Base-by-base conservation (phyloP, 192 early-diverging fungal species). In the Coemansia interrupta region DNA sequence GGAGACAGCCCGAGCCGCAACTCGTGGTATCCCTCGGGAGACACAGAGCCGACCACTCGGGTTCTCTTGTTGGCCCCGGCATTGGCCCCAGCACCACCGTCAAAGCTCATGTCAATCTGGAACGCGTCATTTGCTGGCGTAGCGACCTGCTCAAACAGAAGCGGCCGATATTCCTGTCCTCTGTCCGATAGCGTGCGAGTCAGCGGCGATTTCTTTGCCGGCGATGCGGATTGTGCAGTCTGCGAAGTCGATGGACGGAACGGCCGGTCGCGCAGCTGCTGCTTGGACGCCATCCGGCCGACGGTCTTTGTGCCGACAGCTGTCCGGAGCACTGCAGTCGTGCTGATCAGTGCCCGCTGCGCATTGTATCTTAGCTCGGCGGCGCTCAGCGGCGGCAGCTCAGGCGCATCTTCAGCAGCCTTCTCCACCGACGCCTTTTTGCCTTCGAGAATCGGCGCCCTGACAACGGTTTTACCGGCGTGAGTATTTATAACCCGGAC, bases 401-500 rank as follows among this genome's bases (percentile, higher is more conserved):
- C 58, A 0, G 61, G 68, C 17, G 44, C 38, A 12, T 59, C 56
- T 48, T 57, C 42, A 0, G 22, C 1, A 2, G 2, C 54, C 24
- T 3, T 57, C n/a, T 38, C 53, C 10, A 10, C 38, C 42, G 28
- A 32, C 22, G 63, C 15, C 19, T 60, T 47, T 15, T 17, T 28
- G 47, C 47, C 47, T 3, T 49, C 28, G 15, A 71, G 52, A 23
- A 77, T 58, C 11, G 74, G 74, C 28, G 74, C 60, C 15, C 58
- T 56, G 7, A 77, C 64, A 4, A 68, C 46, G 3, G 74, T 54
- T 22, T 54, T 70, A 6, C 74, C 68, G 36, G 38, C 54, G 28
- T 77, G 74, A 5, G 74, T 77, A 36, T 77, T 64, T 36, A 77
- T 70, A 5, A 71, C 61, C 1, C 74, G 74, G 30, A 58, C 55